phyloP scores from a whole-genome alignment of 176 grass and related monocot species.

The Paspalum notatum region DNA sequence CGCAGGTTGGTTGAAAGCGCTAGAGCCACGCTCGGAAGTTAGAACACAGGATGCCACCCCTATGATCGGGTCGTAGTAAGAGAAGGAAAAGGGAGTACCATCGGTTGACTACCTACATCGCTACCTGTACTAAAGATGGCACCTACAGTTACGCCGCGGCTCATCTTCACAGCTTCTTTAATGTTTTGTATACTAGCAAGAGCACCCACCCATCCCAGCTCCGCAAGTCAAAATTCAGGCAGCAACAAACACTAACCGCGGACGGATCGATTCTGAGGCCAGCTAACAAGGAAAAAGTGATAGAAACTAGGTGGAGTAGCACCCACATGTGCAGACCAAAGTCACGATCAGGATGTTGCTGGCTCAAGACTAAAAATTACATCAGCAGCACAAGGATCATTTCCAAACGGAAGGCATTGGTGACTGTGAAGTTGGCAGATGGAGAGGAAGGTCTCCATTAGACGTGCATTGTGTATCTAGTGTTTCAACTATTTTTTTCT shows the following conservation, averaged over 20 bases:
- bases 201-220: too few species aligned
- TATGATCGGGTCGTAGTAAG: not conserved
- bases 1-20: not conserved
- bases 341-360: not conserved
- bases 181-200: slow-evolving; percentile 9
- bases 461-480: too few species aligned
- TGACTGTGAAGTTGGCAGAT: too few species aligned
- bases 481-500: too few species aligned
- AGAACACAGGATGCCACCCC: not conserved
- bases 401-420: too few species aligned
- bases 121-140: not conserved
- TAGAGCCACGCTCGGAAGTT: not conserved
- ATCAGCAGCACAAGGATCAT: too few species aligned
- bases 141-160: not conserved
- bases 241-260: not conserved
- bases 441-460: too few species aligned
- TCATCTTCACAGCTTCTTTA: not conserved
- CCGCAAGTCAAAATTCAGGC: not conserved
- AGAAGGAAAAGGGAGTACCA: not conserved
- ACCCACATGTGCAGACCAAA: not conserved
- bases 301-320: not conserved
- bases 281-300: not conserved
- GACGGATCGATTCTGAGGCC: not conserved
- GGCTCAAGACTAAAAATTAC: not conserved
- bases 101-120: not conserved